phyloP scores from a whole-genome alignment of 2,329 filamentous ascomycete species.

The Aureobasidium melanogenum region DNA sequence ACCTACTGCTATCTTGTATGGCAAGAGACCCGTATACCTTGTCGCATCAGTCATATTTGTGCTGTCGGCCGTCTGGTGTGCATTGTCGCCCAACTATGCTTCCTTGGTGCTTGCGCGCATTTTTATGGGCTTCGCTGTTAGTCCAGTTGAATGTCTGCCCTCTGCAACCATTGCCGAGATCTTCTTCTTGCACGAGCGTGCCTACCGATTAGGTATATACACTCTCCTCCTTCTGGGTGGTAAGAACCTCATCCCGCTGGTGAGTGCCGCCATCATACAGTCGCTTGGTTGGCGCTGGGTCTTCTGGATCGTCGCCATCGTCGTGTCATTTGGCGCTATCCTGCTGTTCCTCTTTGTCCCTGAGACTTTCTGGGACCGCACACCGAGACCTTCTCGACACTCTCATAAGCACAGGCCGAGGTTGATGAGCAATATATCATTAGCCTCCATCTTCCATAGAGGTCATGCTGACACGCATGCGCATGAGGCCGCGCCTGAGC shows the following conservation, averaged over 20 bases:
- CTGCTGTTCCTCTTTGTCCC: constrained; percentile 85
- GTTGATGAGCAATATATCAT: constrained; percentile 17
- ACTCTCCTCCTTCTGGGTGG: constrained; percentile 80
- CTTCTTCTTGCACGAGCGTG: constrained; percentile 88
- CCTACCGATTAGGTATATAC: constrained; percentile 88
- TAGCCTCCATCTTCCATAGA: constrained; percentile 22
- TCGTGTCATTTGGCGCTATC: constrained; percentile 61
- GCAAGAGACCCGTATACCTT: constrained; percentile 86
- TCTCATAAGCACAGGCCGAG: constrained; percentile 20
- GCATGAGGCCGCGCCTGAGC: constrained; percentile 1
- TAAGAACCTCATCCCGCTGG: constrained; percentile 75
- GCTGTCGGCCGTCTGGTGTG: constrained; percentile 72
- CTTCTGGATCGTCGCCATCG: constrained; percentile 64
- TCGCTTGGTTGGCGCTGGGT: constrained; percentile 61
- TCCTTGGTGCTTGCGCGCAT: constrained; percentile 76
- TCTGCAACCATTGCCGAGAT: constrained; percentile 94
- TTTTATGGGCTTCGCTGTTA: constrained; percentile 80
- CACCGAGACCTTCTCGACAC: constrained; percentile 46
- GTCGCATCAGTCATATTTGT: constrained; percentile 69
- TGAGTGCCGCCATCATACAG: constrained; percentile 78
- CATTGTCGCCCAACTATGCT: constrained; percentile 67
- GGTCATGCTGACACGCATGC: constrained; percentile 13
- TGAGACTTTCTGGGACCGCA: constrained; percentile 91
- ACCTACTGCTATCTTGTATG: constrained; percentile 82
- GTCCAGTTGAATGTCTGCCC: constrained; percentile 83